Base-by-base conservation (phyloP, 179 eudicot genomes). In the Spergularia azorica region DNA sequence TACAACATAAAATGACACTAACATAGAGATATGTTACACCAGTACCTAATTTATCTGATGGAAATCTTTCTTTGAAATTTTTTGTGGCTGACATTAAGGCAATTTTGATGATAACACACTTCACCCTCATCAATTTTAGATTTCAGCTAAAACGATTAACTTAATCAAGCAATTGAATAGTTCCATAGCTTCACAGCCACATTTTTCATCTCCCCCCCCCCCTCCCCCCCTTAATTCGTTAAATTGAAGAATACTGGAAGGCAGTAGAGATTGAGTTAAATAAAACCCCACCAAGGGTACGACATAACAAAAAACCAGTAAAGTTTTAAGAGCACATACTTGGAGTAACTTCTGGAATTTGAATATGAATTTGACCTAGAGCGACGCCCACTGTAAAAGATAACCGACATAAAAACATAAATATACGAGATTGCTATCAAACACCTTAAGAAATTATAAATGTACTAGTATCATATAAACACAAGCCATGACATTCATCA, bases 331-430 rank as follows among this genome's bases (percentile, higher is more conserved):
- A 65, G 59, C 71, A 84, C 89, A 67, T 87, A 93, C 90, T 80
- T 85, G 21, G 89, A 91, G 76, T 79, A 61, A 84, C 97, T 89
- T 82, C 90, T 84, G 32, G 92, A 90, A 80, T 82, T 83, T 62
- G 88, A 91, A 63, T 79, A 64, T 58, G 95, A 91, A 83, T 86
- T 67, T 77, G 94, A 88, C 81, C 88, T 79, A 48, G 95, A 87
- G 39, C 78, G 85, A 48, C 76, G 80, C 39, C 76, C 72, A 36
- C 90, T 89, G 89, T 86, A 79, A 15, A 77, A 70, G 78, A 80
- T n/a, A 17, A 61, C 11, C 75, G 52, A 56, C 65, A 50, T 21
- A 64, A 51, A 7, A 56, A 38, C 60, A 65, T 20, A 52, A 13
- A 43, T 26, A 48, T 41, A 60, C 61, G 32, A 72, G 43, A 62